Percentiles rank a stretch among this genome's conserved stretches.
phyloP scores from a whole-genome alignment of 768 basidiomycete species.

The Tremella fuciformis region DNA sequence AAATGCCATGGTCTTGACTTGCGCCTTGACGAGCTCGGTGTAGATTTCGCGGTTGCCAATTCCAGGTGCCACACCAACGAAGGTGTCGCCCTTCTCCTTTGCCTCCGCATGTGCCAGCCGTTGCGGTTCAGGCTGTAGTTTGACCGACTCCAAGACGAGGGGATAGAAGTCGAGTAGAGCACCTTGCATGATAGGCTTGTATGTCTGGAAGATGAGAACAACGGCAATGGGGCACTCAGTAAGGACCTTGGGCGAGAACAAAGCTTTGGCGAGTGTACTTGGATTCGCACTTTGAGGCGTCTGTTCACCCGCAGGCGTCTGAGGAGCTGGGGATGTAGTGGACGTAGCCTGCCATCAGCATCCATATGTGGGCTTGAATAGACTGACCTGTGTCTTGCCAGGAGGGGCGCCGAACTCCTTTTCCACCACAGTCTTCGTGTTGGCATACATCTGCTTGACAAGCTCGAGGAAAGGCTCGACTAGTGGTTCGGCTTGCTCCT shows the following conservation, averaged over 20 bases:
- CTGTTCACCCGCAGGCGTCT: constrained; percentile 11
- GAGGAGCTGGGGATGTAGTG: constrained; percentile 22
- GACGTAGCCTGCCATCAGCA: neutral
- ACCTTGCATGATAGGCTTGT: constrained; percentile 64
- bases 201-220: constrained; percentile 82
- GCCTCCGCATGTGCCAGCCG: constrained; percentile 69
- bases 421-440: constrained; percentile 68
- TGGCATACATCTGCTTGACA: constrained; percentile 72
- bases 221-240: constrained; percentile 91
- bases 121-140: constrained; percentile 77
- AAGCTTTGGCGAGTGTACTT: constrained; percentile 61
- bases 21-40: constrained; percentile 77
- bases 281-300: constrained; percentile 51
- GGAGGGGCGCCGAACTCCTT: constrained; percentile 65
- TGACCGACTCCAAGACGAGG: constrained; percentile 75
- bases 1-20: constrained; percentile 94
- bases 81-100: constrained; percentile 76
- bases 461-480: constrained; percentile 75
- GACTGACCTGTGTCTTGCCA: constrained; percentile 10
- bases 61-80: constrained; percentile 73
- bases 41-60: constrained; percentile 72
- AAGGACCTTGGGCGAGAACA: constrained; percentile 86
- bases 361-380: neutral
- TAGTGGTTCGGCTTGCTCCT: constrained; percentile 62
- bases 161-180: constrained; percentile 68